A percentile compares a stretch with the other conserved stretches of the same genome.
Conservation (phyloP, 164 flowering plant genomes). For the Stephania yunnanensis region DNA sequence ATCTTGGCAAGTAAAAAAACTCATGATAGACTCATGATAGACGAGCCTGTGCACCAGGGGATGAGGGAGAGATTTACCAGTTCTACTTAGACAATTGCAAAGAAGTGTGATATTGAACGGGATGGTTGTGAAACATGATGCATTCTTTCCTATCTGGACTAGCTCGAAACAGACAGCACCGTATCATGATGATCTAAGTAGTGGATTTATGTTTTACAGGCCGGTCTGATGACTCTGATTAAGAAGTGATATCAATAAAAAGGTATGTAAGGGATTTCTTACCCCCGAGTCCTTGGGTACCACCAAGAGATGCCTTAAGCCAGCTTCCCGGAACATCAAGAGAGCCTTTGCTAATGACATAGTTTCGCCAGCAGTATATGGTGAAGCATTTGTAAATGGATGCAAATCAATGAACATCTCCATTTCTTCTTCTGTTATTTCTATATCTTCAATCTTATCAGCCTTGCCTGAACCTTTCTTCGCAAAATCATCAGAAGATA, state of each 20-base stretch:
- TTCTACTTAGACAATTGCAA: neutral
- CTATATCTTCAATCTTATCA: slow-evolving; percentile 54
- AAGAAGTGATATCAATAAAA: neutral
- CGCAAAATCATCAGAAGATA: slow-evolving; percentile 70
- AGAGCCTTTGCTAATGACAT: slow-evolving; percentile 93
- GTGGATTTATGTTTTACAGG: no score
- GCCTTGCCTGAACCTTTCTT: slow-evolving; percentile 55
- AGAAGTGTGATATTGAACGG: neutral
- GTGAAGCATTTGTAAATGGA: slow-evolving; percentile 80
- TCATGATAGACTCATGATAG: neutral
- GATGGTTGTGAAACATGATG: neutral
- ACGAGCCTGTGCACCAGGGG: neutral
- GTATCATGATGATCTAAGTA: neutral
- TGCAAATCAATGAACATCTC: slow-evolving; percentile 88
- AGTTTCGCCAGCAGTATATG: slow-evolving; percentile 85
- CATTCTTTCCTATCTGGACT: neutral
- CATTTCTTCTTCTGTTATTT: slow-evolving; percentile 71
- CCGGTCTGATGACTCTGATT: no score
- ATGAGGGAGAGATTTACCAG: neutral
- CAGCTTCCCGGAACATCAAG: slow-evolving; percentile 74
- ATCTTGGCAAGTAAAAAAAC: neutral
- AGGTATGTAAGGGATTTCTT: slow-evolving; percentile 29
- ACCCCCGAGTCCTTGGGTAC: slow-evolving; percentile 65
- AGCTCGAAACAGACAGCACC: neutral
- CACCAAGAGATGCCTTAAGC: slow-evolving; percentile 79